Conservation (phyloP, 2,329 filamentous ascomycete genomes). For the Pyrenophora tritici-repentis region DNA sequence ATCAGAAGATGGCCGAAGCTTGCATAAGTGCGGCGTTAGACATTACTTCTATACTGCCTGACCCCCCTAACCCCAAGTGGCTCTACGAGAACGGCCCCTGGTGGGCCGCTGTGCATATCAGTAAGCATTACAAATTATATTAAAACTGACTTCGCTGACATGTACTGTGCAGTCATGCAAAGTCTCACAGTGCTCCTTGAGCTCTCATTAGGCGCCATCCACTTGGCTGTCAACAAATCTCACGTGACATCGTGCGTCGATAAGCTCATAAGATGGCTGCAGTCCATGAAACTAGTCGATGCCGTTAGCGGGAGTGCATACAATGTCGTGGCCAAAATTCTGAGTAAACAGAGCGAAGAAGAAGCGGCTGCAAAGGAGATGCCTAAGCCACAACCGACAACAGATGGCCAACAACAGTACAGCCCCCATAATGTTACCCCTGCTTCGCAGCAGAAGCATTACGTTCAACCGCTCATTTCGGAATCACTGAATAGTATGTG, state of each 20-base stretch:
- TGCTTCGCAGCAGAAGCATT: no score
- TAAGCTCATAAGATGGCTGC: slow-evolving; percentile 41
- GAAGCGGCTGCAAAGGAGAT: neutral
- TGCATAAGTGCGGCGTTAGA: slow-evolving; percentile 44
- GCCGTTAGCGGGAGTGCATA: slow-evolving; percentile 39
- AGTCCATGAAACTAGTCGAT: slow-evolving; percentile 32
- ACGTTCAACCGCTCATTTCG: no score
- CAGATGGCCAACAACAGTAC: neutral
- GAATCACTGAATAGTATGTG: no score
- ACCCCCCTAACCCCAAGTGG: slow-evolving; percentile 24
- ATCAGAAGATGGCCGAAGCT: slow-evolving; percentile 34
- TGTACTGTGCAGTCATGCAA: slow-evolving; percentile 41
- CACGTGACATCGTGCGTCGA: slow-evolving; percentile 28
- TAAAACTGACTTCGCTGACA: neutral
- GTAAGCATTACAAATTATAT: slow-evolving; percentile 1
- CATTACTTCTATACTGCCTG: slow-evolving; percentile 40
- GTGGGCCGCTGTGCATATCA: slow-evolving; percentile 45
- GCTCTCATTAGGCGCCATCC: slow-evolving; percentile 33
- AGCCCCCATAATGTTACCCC: neutral
- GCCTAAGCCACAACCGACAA: neutral
- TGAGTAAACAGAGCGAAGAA: slow-evolving; percentile 8
- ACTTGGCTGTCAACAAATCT: slow-evolving; percentile 30
- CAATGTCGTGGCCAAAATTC: slow-evolving; percentile 17
- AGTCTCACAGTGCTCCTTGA: slow-evolving; percentile 46
- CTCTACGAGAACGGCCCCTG: slow-evolving; percentile 39